Conservation (phyloP, 306 rosid species). For the Quercus berberidifolia region DNA sequence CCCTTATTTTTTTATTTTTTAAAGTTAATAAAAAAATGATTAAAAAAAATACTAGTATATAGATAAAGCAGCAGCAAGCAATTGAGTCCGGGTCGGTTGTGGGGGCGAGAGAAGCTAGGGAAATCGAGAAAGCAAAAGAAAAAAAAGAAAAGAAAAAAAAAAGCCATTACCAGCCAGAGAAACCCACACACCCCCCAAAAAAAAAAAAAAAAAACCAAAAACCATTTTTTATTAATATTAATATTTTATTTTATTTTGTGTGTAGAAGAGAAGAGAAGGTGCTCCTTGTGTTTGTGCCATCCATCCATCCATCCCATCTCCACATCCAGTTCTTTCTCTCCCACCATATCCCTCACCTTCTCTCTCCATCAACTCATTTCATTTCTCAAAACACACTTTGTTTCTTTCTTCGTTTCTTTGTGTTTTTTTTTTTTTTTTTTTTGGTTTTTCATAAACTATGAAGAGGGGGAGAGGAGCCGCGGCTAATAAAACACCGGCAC, state of each 20-base stretch:
- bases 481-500: neutral
- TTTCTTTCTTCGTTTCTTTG: neutral
- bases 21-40: neutral
- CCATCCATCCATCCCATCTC: too few species aligned
- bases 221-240: too few species aligned
- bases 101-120: constrained; percentile 35
- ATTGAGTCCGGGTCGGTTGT: constrained; percentile 35
- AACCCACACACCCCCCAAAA: neutral
- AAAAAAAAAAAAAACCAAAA: too few species aligned
- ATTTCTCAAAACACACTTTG: neutral
- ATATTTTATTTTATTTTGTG: too few species aligned
- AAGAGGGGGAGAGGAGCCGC: constrained; percentile 52
- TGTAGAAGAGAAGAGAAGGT: too few species aligned
- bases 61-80: constrained; percentile 16
- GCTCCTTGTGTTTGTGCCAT: too few species aligned
- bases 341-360: too few species aligned
- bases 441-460: constrained; percentile 23
- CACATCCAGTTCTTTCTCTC: too few species aligned
- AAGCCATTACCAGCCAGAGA: constrained; percentile 30
- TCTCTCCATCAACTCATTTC: too few species aligned
- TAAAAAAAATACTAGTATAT: neutral
- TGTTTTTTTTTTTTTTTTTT: neutral
- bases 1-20: neutral
- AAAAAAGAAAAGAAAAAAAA: neutral
- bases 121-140: constrained; percentile 28